These are phyloP conservation scores for Fraxinus angustifolia DNA, from an alignment of 305 asterid species.

Conservation along the genomic window DNA sequence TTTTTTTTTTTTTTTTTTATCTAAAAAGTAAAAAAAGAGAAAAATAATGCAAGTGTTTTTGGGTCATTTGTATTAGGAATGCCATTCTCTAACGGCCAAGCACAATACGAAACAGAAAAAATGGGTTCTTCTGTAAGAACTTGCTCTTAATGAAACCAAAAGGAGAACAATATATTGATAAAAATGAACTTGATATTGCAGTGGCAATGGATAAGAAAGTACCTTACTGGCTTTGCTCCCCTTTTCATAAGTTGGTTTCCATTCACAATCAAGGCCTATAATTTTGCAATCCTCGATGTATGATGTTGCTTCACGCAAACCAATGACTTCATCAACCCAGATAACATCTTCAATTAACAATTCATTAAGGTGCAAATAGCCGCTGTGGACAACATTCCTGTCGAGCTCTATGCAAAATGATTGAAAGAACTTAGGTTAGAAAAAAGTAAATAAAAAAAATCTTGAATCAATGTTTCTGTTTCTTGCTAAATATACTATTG, in stretches of 20 bases:
- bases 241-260: conserved; percentile 87
- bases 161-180: background rate
- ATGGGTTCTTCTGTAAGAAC: background rate
- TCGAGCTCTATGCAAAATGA: conserved; percentile 47
- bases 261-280: conserved; percentile 89
- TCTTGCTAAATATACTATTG: background rate
- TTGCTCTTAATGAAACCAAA: background rate
- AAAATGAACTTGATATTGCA: conserved; percentile 6
- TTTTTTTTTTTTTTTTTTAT: too few species aligned
- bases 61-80: background rate
- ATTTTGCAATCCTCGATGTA: conserved; percentile 74
- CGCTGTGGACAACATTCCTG: conserved; percentile 37
- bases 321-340: conserved; percentile 70
- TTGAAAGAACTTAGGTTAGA: background rate
- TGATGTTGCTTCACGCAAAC: conserved; percentile 53
- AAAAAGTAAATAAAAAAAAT: background rate
- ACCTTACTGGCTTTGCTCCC: conserved; percentile 79
- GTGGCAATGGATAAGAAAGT: conserved; percentile 18
- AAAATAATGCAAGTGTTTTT: background rate
- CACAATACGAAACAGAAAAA: background rate
- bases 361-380: conserved; percentile 68
- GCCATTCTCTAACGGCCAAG: conserved; percentile 2
- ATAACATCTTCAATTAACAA: conserved; percentile 64
- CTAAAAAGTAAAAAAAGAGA: too few species aligned
- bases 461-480: background rate